Percentiles rank a stretch among this genome's conserved stretches.
Evolutionary conservation across 2,329 filamentous ascomycete species (phyloP).

Genomic region (Metarhizium humberi): DNA sequence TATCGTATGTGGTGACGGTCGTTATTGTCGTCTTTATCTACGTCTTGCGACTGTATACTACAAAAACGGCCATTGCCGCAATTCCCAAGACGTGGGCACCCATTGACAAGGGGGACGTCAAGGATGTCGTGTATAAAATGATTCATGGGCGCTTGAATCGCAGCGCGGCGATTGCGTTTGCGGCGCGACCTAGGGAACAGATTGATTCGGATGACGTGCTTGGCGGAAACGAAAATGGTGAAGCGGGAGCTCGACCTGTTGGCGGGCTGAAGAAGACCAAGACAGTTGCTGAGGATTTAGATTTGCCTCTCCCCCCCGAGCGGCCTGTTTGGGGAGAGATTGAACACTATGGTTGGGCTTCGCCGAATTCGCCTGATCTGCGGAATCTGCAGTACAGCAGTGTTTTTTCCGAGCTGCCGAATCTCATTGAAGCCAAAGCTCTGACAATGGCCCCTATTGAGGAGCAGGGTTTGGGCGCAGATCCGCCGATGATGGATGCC

Average conservation of each 20-base stretch:
- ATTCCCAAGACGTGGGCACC: conserved; percentile 87
- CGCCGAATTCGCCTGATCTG: conserved; percentile 64
- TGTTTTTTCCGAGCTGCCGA: conserved; percentile 75
- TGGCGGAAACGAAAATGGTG: conserved; percentile 5
- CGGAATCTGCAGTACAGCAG: conserved; percentile 75
- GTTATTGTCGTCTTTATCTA: conserved; percentile 69
- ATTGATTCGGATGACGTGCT: conserved; percentile 11
- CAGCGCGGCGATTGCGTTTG: conserved; percentile 74
- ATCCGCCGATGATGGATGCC: conserved; percentile 44
- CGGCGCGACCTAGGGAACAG: conserved; percentile 30
- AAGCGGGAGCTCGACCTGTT: conserved; percentile 5
- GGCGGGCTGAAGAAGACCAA: conserved; percentile 23
- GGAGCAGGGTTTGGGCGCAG: neutral
- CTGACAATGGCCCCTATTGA: conserved; percentile 68
- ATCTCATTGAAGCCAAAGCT: conserved; percentile 86
- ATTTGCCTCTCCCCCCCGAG: conserved; percentile 40
- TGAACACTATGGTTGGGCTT: conserved; percentile 81
- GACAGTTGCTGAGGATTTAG: conserved; percentile 27
- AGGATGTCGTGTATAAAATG: conserved; percentile 63
- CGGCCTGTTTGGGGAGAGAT: conserved; percentile 69
- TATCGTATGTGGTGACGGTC: conserved; percentile 65
- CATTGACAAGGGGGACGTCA: conserved; percentile 75
- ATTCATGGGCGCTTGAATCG: conserved; percentile 63
- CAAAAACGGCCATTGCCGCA: conserved; percentile 64
- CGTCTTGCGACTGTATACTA: conserved; percentile 76